phyloP scores from a whole-genome alignment of 2,329 filamentous ascomycete species.

The Neocatenulostroma microsporum region DNA sequence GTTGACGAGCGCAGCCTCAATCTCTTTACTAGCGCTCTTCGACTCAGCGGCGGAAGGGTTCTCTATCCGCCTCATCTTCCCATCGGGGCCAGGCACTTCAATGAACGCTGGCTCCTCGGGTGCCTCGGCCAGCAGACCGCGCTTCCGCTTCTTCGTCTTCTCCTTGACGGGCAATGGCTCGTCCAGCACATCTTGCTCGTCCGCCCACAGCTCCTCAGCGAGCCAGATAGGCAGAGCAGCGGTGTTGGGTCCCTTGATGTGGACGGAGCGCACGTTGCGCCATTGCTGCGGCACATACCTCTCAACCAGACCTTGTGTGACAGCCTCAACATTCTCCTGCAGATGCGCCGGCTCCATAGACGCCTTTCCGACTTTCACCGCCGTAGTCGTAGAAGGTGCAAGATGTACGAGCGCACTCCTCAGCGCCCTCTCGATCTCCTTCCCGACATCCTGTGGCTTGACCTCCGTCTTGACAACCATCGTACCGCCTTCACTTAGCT shows the following conservation, averaged over 20 bases:
- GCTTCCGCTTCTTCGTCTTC: slow-evolving; percentile 29
- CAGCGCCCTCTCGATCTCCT: slow-evolving; percentile 73
- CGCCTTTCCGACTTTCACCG: slow-evolving; percentile 70
- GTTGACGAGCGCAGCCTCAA: no score
- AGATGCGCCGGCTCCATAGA: slow-evolving; percentile 68
- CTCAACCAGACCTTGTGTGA: slow-evolving; percentile 61
- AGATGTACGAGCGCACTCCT: slow-evolving; percentile 72
- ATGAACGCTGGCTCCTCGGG: slow-evolving; percentile 18
- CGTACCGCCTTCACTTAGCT: slow-evolving; percentile 32
- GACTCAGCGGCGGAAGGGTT: slow-evolving; percentile 16
- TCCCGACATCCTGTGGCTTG: slow-evolving; percentile 60
- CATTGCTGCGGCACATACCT: slow-evolving; percentile 80
- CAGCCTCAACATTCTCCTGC: slow-evolving; percentile 69
- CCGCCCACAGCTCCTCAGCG: slow-evolving; percentile 83
- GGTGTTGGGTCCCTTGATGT: slow-evolving; percentile 85
- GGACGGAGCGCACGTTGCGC: slow-evolving; percentile 74
- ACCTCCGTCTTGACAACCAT: slow-evolving; percentile 41
- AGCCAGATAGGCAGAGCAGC: slow-evolving; percentile 90
- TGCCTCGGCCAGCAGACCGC: slow-evolving; percentile 19
- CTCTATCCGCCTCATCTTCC: slow-evolving; percentile 26
- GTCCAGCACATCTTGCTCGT: slow-evolving; percentile 63
- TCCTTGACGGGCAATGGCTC: slow-evolving; percentile 34
- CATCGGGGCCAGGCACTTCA: slow-evolving; percentile 26
- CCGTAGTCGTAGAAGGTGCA: slow-evolving; percentile 67
- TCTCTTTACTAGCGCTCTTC: no score